Evolutionary conservation across 1,284 basidiomycete genomes (phyloP), one percentile per base, ranked within the genome.

Genomic region (Cystobasidium pallidum): DNA sequence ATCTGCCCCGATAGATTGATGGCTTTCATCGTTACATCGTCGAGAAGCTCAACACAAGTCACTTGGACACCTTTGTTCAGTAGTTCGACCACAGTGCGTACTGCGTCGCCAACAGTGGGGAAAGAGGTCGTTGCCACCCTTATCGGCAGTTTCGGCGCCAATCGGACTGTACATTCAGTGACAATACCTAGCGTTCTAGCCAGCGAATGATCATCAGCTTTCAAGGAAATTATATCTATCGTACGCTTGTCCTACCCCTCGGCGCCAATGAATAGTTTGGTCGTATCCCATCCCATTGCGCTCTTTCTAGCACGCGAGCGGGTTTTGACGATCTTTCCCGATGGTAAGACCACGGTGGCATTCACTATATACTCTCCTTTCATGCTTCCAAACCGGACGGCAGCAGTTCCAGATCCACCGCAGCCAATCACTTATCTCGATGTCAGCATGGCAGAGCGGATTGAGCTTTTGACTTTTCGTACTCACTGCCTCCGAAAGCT

Each of bases 321-420:
- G 0, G 94, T 98, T 78, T 94, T 94, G 80, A 98, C 93, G 17
- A 97, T 89, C 78, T 94, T 87, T 0, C 94, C 94, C 19, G 88
- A 88, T 3, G 94, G 91, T 3, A 95, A 84, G 0, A 96, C 93
- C 6, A 92, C 89, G 0, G 91, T 93, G 89, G 65, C 63, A 45
- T 72, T 72, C 28, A 72, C 24, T 10, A 72, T 57, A n/a, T 52
- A 59, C 43, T 72, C 70, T 15, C 58, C 61, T 39, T 72, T 67
- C 70, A 71, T 71, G 24, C 91, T 92, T n/a, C 91, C 91, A 78
- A 92, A 94, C 13, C 70, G 3, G 13, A 71, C 70, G 11, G 73
- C 73, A 34, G 57, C 43, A 7, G 67, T 72, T 28, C 70, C 67
- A 21, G 68, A 64, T 75, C 79, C 81, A 11, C 73, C 57, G 21